Evolutionary conservation across 305 asterid species (phyloP), one percentile per base, ranked within the genome.

Genomic region (Rubia tinctorum): DNA sequence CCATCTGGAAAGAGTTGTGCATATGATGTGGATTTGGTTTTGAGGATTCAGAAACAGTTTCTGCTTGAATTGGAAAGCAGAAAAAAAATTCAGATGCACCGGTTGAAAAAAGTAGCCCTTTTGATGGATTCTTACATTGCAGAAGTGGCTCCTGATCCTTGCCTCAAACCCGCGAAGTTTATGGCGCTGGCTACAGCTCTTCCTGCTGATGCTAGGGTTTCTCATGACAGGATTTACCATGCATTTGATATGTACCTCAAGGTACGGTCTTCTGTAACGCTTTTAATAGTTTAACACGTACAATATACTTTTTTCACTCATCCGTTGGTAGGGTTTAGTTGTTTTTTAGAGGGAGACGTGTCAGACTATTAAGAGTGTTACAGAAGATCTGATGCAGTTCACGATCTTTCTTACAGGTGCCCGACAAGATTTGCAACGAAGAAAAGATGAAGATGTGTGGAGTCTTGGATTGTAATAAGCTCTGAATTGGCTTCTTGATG

Each of bases 111-210:
- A 82, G 90, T 84, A 72, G 87, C 80, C 22, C 5, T 8, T 34
- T 82, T 90, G 82, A 77, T 84, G 8, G 94, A 90, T 73, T 72
- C 66, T 63, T 90, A 84, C 79, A 80, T 86, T 23, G 76, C 74
- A 60, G 90, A 90, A 84, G 88, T 86, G 30, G 87, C 94, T 17
- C 92, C 96, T 49, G 96, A 90, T 81, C 86, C 84, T 11, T 23
- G 17, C 62, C 80, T 90, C 15, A 76, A 71, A 56, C 85, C 88
- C 60, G 59, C 71, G 65, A 85, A 81, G 74, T 88, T 90, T 75
- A 58, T 76, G 42, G 84, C 84, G 43, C 78, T 90, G 77, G 84
- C 70, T 25, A 73, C 76, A 49, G 73, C 80, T 15, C 56, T 86
- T 18, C 92, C 94, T 6, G 86, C 83, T 70, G 53, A 70, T 40